Base-by-base conservation (phyloP, 2,329 filamentous ascomycete species). In the Herpotrichia juniperi region DNA sequence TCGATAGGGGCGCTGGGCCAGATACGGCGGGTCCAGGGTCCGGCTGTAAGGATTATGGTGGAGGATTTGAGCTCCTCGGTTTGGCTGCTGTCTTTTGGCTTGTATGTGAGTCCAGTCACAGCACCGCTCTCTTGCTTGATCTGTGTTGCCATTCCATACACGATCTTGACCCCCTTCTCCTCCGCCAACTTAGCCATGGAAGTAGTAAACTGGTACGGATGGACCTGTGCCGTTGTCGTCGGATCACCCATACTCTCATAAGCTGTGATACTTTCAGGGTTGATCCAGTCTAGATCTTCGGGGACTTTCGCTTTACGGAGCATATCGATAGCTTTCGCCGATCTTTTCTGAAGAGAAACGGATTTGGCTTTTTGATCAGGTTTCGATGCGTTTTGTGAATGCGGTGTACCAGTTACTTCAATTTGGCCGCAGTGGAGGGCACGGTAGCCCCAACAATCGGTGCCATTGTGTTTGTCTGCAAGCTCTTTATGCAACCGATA, bases 141-240 rank as follows among this genome's bases (percentile, higher is more conserved):
- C 14, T 77, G 78, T 2, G 84, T 91, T 2, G 92, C 92, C 1
- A 85, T 82, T 22, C 87, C 86, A 37, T 88, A 79, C 25, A 85
- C 79, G 47, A 97, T 81, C 19, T 87, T 73, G 1, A 74, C 78
- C 1, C 79, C 79, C 30, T 72, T 68, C 46, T 90, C 84, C 50
- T 83, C 77, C 0, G 93, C 92, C 11, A 97, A 80, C 35, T 85
- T 79, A 4, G 90, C 90, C 58, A 97, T 96, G 14, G 87, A 81
- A 0, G 85, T 93, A 0, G 94, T 97, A 69, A 99, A 97, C 39
- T 91, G 87, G 56, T 88, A 90, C 0, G 94, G 94, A 66, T 99
- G 93, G 2, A 97, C 93, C 74, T 99, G 94, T 0, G 94, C 90
- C 1, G 94, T 97, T 55, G 91, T 90, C 1, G 82, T 83, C 0